Percentiles rank a stretch among this genome's conserved stretches.
Evolutionary conservation across 345 rosid species (phyloP).

Genomic region (Rhodamnia rubescens): DNA sequence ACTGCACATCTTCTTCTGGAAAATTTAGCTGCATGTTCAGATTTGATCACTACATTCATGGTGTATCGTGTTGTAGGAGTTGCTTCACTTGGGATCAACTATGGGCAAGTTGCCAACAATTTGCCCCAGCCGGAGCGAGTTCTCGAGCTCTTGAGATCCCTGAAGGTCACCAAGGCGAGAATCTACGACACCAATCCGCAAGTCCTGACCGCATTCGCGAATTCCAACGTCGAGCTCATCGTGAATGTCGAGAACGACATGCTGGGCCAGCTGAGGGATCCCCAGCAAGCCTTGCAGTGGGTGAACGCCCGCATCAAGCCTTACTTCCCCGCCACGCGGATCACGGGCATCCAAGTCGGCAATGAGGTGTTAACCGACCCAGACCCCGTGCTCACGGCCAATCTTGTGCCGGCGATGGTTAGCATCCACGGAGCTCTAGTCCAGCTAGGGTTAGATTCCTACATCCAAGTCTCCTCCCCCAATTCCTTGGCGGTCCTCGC

Average conservation of each 20-base stretch:
- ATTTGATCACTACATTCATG: background rate
- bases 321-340: slow-evolving; percentile 51
- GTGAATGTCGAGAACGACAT: slow-evolving; percentile 76
- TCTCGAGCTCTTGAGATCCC: slow-evolving; percentile 48
- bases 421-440: slow-evolving; percentile 65
- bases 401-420: slow-evolving; percentile 68
- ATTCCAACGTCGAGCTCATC: slow-evolving; percentile 56
- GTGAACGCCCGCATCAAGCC: slow-evolving; percentile 58
- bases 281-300: slow-evolving; percentile 81
- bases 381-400: slow-evolving; percentile 33
- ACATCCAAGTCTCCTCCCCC: slow-evolving; percentile 69
- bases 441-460: slow-evolving; percentile 56
- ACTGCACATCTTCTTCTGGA: background rate
- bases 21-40: background rate
- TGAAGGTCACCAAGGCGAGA: slow-evolving; percentile 55
- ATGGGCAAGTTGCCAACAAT: slow-evolving; percentile 82
- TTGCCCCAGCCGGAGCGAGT: slow-evolving; percentile 67
- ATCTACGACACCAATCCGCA: slow-evolving; percentile 88
- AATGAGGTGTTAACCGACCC: slow-evolving; percentile 57
- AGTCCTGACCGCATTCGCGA: slow-evolving; percentile 59
- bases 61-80: slow-evolving; percentile 11
- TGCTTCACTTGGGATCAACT: slow-evolving; percentile 66
- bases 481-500: slow-evolving; percentile 59
- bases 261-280: slow-evolving; percentile 45
- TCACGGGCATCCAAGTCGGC: slow-evolving; percentile 68